Evolutionary conservation across 2,329 filamentous ascomycete species (phyloP).

Genomic region (Sporothrix phasma): DNA sequence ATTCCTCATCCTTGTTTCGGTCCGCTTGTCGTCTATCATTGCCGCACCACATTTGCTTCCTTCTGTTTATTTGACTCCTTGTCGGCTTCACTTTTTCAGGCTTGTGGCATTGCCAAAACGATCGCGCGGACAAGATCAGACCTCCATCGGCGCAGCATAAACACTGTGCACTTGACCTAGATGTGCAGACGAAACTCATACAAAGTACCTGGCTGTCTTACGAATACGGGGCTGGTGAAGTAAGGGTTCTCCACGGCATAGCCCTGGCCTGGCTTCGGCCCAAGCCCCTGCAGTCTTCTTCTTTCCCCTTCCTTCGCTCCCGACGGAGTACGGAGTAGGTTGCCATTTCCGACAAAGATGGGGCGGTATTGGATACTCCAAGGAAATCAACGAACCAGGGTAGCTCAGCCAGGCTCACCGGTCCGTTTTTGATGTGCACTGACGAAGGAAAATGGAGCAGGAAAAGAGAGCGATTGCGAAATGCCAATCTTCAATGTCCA

Average conservation of each 20-base stretch:
- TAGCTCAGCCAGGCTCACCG: background rate
- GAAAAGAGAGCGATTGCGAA: background rate
- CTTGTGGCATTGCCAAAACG: background rate
- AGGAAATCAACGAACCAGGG: background rate
- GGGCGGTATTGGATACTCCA: background rate
- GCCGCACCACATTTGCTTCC: background rate
- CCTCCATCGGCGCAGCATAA: background rate
- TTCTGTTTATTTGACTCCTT: background rate
- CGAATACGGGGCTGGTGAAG: background rate
- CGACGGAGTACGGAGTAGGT: background rate
- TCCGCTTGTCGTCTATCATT: background rate
- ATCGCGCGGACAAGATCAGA: background rate
- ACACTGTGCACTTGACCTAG: background rate
- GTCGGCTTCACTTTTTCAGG: background rate
- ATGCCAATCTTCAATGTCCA: no score
- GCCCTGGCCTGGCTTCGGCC: background rate
- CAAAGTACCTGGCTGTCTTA: background rate
- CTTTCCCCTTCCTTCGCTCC: background rate
- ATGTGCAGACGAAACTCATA: background rate
- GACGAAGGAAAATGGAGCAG: background rate
- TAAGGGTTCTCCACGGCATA: background rate
- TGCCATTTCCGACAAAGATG: constrained; percentile 1
- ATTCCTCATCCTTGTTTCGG: background rate
- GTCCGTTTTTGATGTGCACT: background rate
- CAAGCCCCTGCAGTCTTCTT: background rate